Base-by-base conservation (phyloP, 2,329 filamentous ascomycete genomes). In the Coniochaeta ligniaria region DNA sequence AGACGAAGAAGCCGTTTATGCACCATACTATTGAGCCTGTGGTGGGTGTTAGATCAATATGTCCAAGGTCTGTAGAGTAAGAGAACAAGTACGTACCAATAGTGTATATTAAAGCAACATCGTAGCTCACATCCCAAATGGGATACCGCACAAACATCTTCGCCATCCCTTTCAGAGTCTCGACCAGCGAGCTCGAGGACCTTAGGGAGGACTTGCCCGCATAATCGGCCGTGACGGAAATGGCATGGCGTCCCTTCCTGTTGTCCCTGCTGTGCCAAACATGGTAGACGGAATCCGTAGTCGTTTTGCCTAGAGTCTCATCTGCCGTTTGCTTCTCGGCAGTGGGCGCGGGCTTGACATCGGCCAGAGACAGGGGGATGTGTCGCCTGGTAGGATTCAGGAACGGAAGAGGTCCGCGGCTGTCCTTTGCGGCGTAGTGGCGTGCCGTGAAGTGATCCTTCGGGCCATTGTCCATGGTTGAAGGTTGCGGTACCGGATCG, bases 1-100 rank as follows among this genome's bases (percentile, higher is more conserved):
- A 88, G 6, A 80, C 80, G 67, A 89, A 89, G 69, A 86, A 87
- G 1, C 80, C 79, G 67, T 89, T 89, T 62, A 84, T 68, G 1
- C 82, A 76, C 81, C 82, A 85, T 31, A 85, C 72, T 0, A 78
- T 66, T 0, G 79, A 83, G 0, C 75, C 70, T 73, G 63, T 47
- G 47, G 24, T 17, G 5, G 26, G 24, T 31, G 16, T 59, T 47
- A 47, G 43, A n/a, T 5, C 38, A 5, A 41, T 8, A 6, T n/a
- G 17, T 20, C 9, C 38, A 41, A 2, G 4, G 17, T 17, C 38
- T n/a, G 17, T n/a, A 41, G 17, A 41, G 3, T 2, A 20, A 20
- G 38, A 41, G 16, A 2, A 41, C 6, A n/a, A 6, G 17, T n/a
- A 62, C 65, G 28, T 64, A 71, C 75, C 76, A 31, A 77, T 59